Base-by-base conservation (phyloP, 2,329 filamentous ascomycete species). In the Mariannaea sp. region DNA sequence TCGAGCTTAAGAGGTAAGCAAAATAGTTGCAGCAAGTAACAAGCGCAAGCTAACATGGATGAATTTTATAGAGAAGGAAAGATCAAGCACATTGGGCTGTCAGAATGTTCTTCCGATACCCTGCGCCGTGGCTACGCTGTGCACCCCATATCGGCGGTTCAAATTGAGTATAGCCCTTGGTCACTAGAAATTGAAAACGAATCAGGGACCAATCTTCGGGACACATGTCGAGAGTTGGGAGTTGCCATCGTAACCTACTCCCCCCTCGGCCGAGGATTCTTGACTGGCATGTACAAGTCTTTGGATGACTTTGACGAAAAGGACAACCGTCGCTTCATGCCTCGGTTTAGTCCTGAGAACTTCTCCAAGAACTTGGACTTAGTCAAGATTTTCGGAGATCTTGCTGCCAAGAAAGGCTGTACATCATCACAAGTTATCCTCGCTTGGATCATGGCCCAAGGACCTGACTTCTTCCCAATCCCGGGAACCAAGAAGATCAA, bases 371-470 rank as follows among this genome's bases (percentile, higher is more conserved):
- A 85, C 56, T 53, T 84, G 10, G 71, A 75, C 57, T 66, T 85
- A 1, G 77, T 83, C 3, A 75, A 80, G 26, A 66, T 66, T 13
- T 74, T 87, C 44, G 67, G 71, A 7, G 70, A 64, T 5, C 61
- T 86, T 4, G 82, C 82, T 0, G 70, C 75, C 29, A 72, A 70
- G 55, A 85, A 87, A 69, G 75, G 59, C 1, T 75, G 73, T 43
- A 84, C 83, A 0, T 57, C 80, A 0, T 74, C 73, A 2, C 79
- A 88, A 64, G 64, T 88, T 20, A 78, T 81, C 1, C 72, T 87
- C 24, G 83, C 83, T 0, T 87, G 84, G 83, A 59, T 86, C 51
- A 61, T 85, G 61, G 77, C 76, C 1, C 82, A 86, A 59, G 81
- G 80, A 0, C 73, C 77, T 4, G 80, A 85, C 57, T 73, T 86